These are phyloP conservation scores for Trametes villosa DNA, from an alignment of 768 basidiomycete genomes.

Conservation along the genomic window DNA sequence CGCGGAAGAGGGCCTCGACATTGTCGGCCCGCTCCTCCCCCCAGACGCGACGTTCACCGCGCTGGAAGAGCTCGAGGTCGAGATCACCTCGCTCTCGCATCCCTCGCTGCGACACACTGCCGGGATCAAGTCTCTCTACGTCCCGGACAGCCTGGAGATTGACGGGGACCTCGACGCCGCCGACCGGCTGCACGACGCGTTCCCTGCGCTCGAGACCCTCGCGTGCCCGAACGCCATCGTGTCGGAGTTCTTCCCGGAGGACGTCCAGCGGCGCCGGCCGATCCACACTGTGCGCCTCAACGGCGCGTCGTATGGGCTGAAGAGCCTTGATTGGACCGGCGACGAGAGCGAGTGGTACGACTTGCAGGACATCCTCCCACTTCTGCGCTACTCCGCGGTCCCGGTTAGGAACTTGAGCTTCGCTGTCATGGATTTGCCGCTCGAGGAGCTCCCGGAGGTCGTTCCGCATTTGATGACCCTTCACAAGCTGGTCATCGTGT, in stretches of 20 bases:
- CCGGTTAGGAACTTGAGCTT: neutral
- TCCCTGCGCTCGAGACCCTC: neutral
- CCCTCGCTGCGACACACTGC: neutral
- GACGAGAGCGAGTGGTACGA: neutral
- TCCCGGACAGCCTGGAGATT: neutral
- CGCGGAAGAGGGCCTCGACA: neutral
- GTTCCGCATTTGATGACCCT: neutral
- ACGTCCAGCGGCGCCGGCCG: neutral
- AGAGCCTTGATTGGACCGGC: neutral
- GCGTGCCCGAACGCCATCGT: neutral
- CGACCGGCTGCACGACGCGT: neutral
- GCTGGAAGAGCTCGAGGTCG: neutral
- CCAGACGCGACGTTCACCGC: neutral
- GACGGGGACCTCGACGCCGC: neutral
- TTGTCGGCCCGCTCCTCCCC: neutral
- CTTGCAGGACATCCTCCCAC: neutral
- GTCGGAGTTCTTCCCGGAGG: neutral
- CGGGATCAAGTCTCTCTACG: neutral
- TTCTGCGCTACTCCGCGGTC: neutral
- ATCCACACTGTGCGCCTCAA: neutral
- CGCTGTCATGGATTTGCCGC: neutral
- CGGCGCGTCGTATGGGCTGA: neutral
- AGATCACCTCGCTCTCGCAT: neutral
- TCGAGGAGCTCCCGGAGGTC: neutral
- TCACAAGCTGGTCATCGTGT: neutral